phyloP scores from a whole-genome alignment of 2,329 filamentous ascomycete genomes.

The Fusarium sp. region DNA sequence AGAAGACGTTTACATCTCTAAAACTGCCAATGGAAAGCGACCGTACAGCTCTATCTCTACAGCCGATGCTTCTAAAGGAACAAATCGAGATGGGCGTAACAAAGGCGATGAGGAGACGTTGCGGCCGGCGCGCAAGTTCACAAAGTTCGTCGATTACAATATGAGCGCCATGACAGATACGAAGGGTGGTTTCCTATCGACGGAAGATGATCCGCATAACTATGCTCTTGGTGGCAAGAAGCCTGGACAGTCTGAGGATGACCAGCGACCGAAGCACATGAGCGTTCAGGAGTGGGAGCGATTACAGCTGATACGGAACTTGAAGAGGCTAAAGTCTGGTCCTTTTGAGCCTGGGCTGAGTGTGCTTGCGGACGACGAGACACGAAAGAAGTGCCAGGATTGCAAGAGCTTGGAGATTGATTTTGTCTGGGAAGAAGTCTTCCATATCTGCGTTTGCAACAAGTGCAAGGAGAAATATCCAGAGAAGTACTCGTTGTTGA shows the following conservation, averaged over 20 bases:
- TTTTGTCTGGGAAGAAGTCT: conserved; percentile 91
- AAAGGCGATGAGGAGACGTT: conserved; percentile 62
- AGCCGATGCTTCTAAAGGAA: conserved; percentile 58
- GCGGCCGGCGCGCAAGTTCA: conserved; percentile 84
- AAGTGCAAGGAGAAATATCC: conserved; percentile 88
- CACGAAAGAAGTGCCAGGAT: conserved; percentile 81
- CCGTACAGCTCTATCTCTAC: conserved; percentile 70
- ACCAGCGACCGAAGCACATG: conserved; percentile 85
- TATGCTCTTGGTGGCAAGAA: conserved; percentile 68
- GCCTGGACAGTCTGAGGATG: conserved; percentile 46
- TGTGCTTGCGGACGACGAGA: conserved; percentile 69
- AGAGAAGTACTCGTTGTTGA: conserved; percentile 93
- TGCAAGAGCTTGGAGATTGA: conserved; percentile 89
- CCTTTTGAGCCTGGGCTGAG: conserved; percentile 92
- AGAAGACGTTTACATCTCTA: conserved; percentile 66
- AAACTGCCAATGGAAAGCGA: conserved; percentile 68
- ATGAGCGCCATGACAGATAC: conserved; percentile 98
- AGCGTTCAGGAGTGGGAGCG: conserved; percentile 91
- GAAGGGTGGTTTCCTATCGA: conserved; percentile 92
- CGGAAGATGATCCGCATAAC: conserved; percentile 91
- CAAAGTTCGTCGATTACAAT: conserved; percentile 96
- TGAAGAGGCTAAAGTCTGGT: conserved; percentile 78
- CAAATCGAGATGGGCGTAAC: conserved; percentile 73
- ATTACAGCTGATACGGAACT: conserved; percentile 75
- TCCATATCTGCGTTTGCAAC: conserved; percentile 78